phyloP scores from a whole-genome alignment of 2,329 filamentous ascomycete genomes.

The Rugonectria rugulosa region DNA sequence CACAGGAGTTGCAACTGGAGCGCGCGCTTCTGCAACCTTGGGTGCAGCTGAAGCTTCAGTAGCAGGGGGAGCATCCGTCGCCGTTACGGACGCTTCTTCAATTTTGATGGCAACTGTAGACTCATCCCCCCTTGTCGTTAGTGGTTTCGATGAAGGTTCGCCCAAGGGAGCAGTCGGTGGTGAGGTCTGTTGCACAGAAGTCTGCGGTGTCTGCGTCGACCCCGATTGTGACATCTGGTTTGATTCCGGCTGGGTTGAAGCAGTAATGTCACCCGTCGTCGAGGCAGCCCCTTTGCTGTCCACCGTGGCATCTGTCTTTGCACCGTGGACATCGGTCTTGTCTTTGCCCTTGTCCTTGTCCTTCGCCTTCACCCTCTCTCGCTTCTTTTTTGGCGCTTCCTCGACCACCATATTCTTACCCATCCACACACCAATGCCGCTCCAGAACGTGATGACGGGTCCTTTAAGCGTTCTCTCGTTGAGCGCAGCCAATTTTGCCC shows the following conservation, averaged over 20 bases:
- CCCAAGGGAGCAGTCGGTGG: not conserved
- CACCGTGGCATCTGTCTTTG: conserved; percentile 19
- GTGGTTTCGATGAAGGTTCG: not conserved
- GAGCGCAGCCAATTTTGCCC: conserved; percentile 83
- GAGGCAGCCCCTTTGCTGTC: conserved; percentile 3
- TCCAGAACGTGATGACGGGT: conserved; percentile 91
- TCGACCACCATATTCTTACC: conserved; percentile 72
- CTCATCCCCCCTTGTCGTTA: conserved; percentile 5
- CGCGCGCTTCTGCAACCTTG: conserved; percentile 23
- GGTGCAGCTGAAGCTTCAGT: not conserved
- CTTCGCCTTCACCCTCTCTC: conserved; percentile 50
- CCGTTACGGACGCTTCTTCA: conserved; percentile 10
- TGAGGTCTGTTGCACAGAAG: conserved; percentile 4
- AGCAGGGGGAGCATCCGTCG: conserved; percentile 5
- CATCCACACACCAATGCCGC: conserved; percentile 85
- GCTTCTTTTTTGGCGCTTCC: conserved; percentile 68
- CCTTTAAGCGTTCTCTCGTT: conserved; percentile 88
- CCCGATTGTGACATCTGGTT: conserved; percentile 2
- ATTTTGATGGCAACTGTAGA: conserved; percentile 8
- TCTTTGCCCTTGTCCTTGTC: conserved; percentile 39
- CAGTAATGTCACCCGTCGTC: not conserved
- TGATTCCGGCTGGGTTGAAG: conserved; percentile 18
- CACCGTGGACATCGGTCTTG: conserved; percentile 18
- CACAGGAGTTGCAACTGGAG: conserved; percentile 24
- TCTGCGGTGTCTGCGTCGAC: too few relatives aligned